Conservation (phyloP, 208 protist species). For the Leishmania amazonensis region DNA sequence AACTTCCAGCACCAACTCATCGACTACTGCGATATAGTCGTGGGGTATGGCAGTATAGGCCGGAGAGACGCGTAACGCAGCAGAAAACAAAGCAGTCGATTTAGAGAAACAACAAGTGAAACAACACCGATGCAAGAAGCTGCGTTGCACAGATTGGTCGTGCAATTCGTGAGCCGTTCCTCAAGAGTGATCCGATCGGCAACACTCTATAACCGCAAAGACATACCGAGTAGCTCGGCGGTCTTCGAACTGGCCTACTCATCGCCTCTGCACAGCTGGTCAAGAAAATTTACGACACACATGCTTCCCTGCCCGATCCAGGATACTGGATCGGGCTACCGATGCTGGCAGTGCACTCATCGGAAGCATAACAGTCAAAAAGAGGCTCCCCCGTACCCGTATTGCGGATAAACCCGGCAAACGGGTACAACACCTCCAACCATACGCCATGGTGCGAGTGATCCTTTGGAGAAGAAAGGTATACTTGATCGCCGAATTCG, state of each 20-base stretch:
- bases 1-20: not conserved
- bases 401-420: conserved; percentile 30
- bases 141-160: not conserved
- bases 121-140: not conserved
- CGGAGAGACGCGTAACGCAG: not conserved
- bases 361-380: not conserved
- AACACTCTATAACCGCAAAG: not conserved
- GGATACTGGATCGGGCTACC: not conserved
- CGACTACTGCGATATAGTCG: not conserved
- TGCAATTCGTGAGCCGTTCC: not conserved
- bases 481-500: conserved; percentile 44
- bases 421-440: conserved; percentile 51
- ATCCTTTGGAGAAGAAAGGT: conserved; percentile 3
- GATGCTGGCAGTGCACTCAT: not conserved
- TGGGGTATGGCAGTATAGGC: not conserved
- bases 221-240: not conserved
- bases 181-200: not conserved
- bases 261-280: not conserved
- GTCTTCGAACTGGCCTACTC: not conserved
- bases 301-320: not conserved
- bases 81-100: conserved; percentile 12
- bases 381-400: not conserved
- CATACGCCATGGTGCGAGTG: conserved; percentile 12
- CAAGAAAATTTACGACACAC: not conserved
- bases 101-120: conserved; percentile 11